phyloP scores from a whole-genome alignment of 306 rosid genomes.

The Medicago lupulina region DNA sequence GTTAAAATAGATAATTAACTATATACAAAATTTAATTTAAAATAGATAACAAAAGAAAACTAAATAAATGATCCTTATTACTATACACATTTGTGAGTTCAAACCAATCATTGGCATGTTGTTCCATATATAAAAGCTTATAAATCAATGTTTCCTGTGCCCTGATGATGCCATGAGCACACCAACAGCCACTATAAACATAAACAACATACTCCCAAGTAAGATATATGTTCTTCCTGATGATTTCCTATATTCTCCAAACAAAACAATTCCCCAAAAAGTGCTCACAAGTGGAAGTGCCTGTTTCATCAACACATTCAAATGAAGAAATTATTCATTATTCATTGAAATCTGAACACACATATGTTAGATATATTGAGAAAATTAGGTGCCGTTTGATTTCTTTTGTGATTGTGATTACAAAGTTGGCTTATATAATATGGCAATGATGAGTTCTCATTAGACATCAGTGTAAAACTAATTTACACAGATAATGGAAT shows the following conservation, averaged over 20 bases:
- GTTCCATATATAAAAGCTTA: not conserved
- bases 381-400: not conserved
- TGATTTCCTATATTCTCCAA: constrained; percentile 88
- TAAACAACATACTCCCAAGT: constrained; percentile 72
- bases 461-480: not conserved
- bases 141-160: constrained; percentile 56
- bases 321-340: constrained; percentile 8
- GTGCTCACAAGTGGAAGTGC: constrained; percentile 99
- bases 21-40: not conserved
- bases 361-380: not conserved
- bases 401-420: too few species aligned
- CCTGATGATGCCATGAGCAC: constrained; percentile 87
- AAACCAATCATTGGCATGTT: not conserved
- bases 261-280: constrained; percentile 80
- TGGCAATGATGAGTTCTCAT: not conserved
- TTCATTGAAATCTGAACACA: not conserved
- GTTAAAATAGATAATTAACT: not conserved
- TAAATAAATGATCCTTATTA: not conserved
- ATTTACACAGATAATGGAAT: not conserved
- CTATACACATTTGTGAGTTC: not conserved
- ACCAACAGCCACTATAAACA: constrained; percentile 82
- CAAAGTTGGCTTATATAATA: not conserved
- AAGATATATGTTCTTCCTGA: constrained; percentile 69
- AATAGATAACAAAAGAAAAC: not conserved
- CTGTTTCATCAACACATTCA: constrained; percentile 51